Percentiles rank a stretch among this genome's conserved stretches.
Conservation (phyloP, 106 monocot genomes). For the Allium fistulosum region DNA sequence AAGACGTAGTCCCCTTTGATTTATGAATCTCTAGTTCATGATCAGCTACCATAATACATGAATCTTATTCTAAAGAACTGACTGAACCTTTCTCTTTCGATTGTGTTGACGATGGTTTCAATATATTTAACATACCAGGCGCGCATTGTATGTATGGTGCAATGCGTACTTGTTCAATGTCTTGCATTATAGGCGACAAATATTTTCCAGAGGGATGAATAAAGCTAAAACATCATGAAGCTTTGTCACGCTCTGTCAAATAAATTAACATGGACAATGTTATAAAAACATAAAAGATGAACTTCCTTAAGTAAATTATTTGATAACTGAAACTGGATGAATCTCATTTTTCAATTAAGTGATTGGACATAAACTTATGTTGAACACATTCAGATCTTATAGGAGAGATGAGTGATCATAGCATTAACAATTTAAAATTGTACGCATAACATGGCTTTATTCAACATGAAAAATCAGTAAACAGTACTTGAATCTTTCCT, state of each 20-base stretch:
- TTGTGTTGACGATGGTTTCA: conserved; percentile 4
- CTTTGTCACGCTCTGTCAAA: conserved; percentile 76
- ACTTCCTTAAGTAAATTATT: too few species aligned
- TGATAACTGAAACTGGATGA: not conserved
- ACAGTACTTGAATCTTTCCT: conserved; percentile 84
- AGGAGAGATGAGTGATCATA: not conserved
- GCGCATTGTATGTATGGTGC: conserved; percentile 79
- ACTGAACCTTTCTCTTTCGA: conserved; percentile 15
- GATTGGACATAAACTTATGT: not conserved
- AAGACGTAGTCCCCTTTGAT: conserved; percentile 65
- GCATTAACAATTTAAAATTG: not conserved
- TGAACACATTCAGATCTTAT: not conserved
- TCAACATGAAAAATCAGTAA: not conserved
- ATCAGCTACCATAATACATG: conserved; percentile 91
- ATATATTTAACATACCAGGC: conserved; percentile 35
- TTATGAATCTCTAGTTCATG: conserved; percentile 69
- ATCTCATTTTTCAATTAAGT: not conserved
- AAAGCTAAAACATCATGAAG: conserved; percentile 85
- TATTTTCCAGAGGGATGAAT: conserved; percentile 96
- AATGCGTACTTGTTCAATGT: conserved; percentile 92
- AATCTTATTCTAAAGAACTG: conserved; percentile 58
- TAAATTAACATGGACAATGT: not conserved
- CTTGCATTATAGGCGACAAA: conserved; percentile 77
- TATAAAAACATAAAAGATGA: too few species aligned
- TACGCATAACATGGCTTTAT: not conserved